A percentile compares a stretch with the other conserved stretches of the same genome.
These are phyloP conservation scores for Pisolithus orientalis DNA, from an alignment of 768 basidiomycete species.

Conservation along the genomic window DNA sequence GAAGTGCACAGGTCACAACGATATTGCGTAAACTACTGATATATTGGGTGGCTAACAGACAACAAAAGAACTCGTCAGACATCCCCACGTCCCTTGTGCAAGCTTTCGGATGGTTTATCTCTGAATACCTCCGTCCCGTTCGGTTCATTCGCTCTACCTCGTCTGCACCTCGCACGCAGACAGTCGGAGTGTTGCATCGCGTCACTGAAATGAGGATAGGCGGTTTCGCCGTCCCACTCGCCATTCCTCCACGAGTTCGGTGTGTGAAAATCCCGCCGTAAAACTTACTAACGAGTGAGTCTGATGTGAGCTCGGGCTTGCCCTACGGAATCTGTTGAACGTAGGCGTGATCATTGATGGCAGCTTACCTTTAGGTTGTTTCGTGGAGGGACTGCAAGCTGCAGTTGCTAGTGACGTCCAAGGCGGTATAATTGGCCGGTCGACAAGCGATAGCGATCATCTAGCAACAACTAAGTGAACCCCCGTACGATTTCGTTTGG, in stretches of 20 bases:
- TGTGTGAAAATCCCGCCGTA: constrained; percentile 41
- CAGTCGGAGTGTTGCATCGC: constrained; percentile 59
- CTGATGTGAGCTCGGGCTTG: constrained; percentile 69
- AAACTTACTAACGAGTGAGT: constrained; percentile 64
- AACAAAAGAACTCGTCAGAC: neutral
- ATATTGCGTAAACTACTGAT: too few relatives aligned
- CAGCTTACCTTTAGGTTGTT: too few relatives aligned
- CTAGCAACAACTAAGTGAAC: too few relatives aligned
- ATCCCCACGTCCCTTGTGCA: constrained; percentile 11
- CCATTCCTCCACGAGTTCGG: constrained; percentile 14
- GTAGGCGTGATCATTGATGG: constrained; percentile 57
- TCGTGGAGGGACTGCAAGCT: too few relatives aligned
- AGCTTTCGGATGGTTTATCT: constrained; percentile 10
- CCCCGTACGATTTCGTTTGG: too few relatives aligned
- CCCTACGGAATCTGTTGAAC: constrained; percentile 67
- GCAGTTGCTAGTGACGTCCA: too few relatives aligned
- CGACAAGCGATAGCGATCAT: too few relatives aligned
- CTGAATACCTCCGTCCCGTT: neutral
- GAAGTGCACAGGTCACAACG: too few relatives aligned
- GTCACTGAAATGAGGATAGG: constrained; percentile 40
- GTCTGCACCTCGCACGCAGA: constrained; percentile 55
- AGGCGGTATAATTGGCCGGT: too few relatives aligned
- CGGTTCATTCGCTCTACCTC: constrained; percentile 67
- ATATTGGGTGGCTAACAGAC: too few relatives aligned
- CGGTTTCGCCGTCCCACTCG: constrained; percentile 14